Conservation (phyloP, 805 yeast genomes). For the Maudiozyma barnettii region DNA sequence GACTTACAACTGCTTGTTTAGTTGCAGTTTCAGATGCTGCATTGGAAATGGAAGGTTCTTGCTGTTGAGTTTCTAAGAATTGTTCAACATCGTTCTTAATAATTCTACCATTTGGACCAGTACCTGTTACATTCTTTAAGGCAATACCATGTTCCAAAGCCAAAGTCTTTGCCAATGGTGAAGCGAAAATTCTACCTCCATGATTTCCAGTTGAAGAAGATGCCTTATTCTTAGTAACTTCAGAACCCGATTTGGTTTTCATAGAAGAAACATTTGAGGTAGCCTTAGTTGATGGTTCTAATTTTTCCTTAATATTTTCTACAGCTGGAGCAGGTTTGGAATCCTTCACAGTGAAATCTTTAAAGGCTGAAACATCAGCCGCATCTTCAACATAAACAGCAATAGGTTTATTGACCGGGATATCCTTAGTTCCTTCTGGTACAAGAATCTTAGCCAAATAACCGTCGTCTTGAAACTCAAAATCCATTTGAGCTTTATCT, state of each 20-base stretch:
- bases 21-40: constrained; percentile 35
- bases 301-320: constrained; percentile 36
- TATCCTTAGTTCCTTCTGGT: constrained; percentile 77
- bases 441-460: constrained; percentile 78
- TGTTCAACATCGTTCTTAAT: constrained; percentile 82
- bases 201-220: constrained; percentile 7
- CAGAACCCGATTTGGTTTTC: background rate
- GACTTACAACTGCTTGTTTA: constrained; percentile 30
- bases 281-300: constrained; percentile 32
- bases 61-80: constrained; percentile 34
- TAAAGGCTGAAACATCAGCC: constrained; percentile 80
- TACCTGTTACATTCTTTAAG: constrained; percentile 73
- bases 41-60: constrained; percentile 33
- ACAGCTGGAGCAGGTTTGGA: constrained; percentile 31
- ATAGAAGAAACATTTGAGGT: background rate
- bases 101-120: constrained; percentile 95
- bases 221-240: too few species aligned
- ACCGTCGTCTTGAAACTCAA: constrained; percentile 96
- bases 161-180: constrained; percentile 87
- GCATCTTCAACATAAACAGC: constrained; percentile 91
- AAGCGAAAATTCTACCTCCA: constrained; percentile 66
- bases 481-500: constrained; percentile 96
- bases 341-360: constrained; percentile 78
- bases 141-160: constrained; percentile 90
- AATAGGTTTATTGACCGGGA: constrained; percentile 91